Percentiles rank a stretch among this genome's conserved stretches.
Evolutionary conservation across 805 yeast species (phyloP).

Genomic region (Lachancea mirantina): DNA sequence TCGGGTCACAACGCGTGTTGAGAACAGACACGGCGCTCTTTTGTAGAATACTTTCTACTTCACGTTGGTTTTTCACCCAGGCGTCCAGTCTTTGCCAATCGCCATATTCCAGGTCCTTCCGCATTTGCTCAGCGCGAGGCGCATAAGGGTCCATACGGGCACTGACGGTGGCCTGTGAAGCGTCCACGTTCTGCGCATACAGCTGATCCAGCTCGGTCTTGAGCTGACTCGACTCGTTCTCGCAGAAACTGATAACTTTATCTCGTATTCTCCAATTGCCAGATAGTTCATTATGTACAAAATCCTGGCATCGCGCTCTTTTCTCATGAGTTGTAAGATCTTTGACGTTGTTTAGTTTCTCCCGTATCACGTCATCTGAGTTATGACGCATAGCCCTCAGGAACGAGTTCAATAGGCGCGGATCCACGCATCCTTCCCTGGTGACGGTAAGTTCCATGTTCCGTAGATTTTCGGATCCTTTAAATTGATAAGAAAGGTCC

Average conservation of each 20-base stretch:
- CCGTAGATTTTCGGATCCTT: slow-evolving; percentile 4
- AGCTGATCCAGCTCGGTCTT: slow-evolving; percentile 27
- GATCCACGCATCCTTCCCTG: slow-evolving; percentile 25
- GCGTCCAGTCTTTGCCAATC: slow-evolving; percentile 27
- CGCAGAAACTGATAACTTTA: slow-evolving; percentile 38
- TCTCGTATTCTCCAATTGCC: slow-evolving; percentile 43
- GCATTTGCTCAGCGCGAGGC: slow-evolving; percentile 32
- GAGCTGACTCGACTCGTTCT: slow-evolving; percentile 27
- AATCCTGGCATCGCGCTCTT: slow-evolving; percentile 29
- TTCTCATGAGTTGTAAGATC: slow-evolving; percentile 20
- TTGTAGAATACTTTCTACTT: slow-evolving; percentile 37
- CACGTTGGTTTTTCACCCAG: slow-evolving; percentile 36
- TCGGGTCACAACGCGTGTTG: slow-evolving; percentile 33
- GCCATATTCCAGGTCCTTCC: slow-evolving; percentile 24
- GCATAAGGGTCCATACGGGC: slow-evolving; percentile 47
- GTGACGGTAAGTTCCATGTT: slow-evolving; percentile 18
- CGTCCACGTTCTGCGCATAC: slow-evolving; percentile 14
- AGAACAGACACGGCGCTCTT: slow-evolving; percentile 32
- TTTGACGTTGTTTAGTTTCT: slow-evolving; percentile 36
- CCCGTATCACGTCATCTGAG: slow-evolving; percentile 41
- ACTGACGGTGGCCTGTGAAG: slow-evolving; percentile 19
- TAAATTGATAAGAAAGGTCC: slow-evolving; percentile 2
- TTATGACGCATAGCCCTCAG: slow-evolving; percentile 25
- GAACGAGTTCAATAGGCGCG: slow-evolving; percentile 27
- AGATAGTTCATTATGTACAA: slow-evolving; percentile 33